Base-by-base conservation (phyloP, 441 rosid genomes). In the Adansonia madagascariensis region DNA sequence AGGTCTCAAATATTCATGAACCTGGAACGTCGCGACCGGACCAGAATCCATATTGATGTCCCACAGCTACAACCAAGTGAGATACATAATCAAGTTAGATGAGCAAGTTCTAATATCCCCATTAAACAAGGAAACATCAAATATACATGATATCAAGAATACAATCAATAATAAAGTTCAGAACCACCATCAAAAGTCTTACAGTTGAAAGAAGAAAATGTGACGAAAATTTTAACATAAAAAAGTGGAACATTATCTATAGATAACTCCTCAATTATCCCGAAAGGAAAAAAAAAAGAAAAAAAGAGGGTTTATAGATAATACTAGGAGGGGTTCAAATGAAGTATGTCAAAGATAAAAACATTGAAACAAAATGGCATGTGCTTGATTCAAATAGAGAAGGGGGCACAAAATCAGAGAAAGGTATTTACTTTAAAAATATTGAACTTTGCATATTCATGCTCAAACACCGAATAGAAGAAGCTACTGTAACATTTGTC, bases 1-100 rank as follows among this genome's bases (percentile, higher is more conserved):
- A 18, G 95, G 95, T 82, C 94, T 87, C 75, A 91, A 80, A 84
- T 90, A 81, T 83, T 91, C 95, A 80, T 91, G 95, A 84, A 91
- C 95, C 86, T 87, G 95, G 85, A 86, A 87, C 12, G 91, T 86
- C 75, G 93, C 88, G 77, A 91, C 93, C 59, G 95, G 95, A 74
- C 95, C 93, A 41, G 95, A 87, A 85, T 91, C 95, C 93, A 91
- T 91, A 83, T 90, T 91, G 80, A 91, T 87, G 84, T 91, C 95
- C 95, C 95, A 91, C 70, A 91, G 82, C 95, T 91, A 76, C 74
- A 84, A 77, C 70, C 50, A 80, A 63, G 61, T 47, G 35, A 31
- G 55, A 74, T 57, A n/a, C 6, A 35, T 27, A 18, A 53, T 17
- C 47, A 57, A 77, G 75, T 69, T 44, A 77, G 50, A 69, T 15